Evolutionary conservation across 2,329 filamentous ascomycete genomes (phyloP).

Genomic region (Botrytis byssoidea): DNA sequence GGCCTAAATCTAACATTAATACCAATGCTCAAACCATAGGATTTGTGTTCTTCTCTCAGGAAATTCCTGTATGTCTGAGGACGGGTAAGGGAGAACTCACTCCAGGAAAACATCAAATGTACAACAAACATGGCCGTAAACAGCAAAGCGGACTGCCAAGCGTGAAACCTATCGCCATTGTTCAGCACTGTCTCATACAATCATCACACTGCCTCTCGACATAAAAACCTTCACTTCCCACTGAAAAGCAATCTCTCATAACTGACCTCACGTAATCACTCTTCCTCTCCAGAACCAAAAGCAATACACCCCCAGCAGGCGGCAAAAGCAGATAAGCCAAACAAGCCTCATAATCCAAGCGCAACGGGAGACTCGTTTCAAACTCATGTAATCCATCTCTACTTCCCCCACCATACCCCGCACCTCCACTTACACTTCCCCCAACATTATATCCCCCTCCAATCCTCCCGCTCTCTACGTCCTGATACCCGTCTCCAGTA

Average conservation of each 20-base stretch:
- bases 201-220: neutral
- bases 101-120: slow-evolving; percentile 86
- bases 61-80: no score
- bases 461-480: slow-evolving; percentile 17
- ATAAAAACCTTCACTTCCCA: neutral
- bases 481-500: slow-evolving; percentile 14
- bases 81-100: slow-evolving; percentile 40
- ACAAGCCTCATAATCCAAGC: slow-evolving; percentile 87
- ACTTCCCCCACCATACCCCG: neutral
- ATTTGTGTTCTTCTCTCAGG: neutral
- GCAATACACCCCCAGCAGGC: slow-evolving; percentile 78
- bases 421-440: neutral
- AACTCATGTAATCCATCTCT: slow-evolving; percentile 71
- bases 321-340: slow-evolving; percentile 84
- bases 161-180: slow-evolving; percentile 69
- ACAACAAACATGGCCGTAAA: slow-evolving; percentile 74
- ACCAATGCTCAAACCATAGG: neutral
- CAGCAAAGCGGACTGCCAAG: slow-evolving; percentile 86
- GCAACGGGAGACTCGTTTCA: slow-evolving; percentile 82
- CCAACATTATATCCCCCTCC: neutral
- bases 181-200: slow-evolving; percentile 1
- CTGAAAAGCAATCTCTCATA: neutral
- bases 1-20: slow-evolving; percentile 2
- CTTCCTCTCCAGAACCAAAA: slow-evolving; percentile 86
- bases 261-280: slow-evolving; percentile 85